Percentiles rank a stretch among this genome's conserved stretches.
Evolutionary conservation across 352 stramenopile genomes (phyloP).

Genomic region (Blastocystis sp.): DNA sequence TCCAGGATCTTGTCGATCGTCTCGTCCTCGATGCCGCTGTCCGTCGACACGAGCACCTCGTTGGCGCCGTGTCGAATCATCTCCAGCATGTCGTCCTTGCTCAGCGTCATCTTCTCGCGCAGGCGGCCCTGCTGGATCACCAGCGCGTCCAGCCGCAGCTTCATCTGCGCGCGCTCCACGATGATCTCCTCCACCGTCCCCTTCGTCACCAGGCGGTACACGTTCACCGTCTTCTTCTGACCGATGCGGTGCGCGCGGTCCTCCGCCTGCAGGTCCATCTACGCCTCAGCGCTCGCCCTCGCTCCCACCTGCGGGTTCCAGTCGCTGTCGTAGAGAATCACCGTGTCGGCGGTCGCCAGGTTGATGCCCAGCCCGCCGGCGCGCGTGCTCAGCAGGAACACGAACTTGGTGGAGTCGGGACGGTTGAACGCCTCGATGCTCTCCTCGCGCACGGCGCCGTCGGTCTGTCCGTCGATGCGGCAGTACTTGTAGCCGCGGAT

Average conservation of each 20-base stretch:
- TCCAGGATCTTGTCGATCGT: conserved; percentile 96
- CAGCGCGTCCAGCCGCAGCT: conserved; percentile 88
- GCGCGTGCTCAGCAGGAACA: conserved; percentile 94
- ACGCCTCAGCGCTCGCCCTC: conserved; percentile 84
- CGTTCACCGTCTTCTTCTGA: conserved; percentile 86
- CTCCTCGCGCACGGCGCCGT: conserved; percentile 87
- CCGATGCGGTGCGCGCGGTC: conserved; percentile 88
- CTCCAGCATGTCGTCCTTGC: conserved; percentile 92
- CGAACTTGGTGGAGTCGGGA: conserved; percentile 84
- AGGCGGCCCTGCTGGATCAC: conserved; percentile 85
- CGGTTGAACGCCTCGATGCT: conserved; percentile 96
- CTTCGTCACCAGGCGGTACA: conserved; percentile 89
- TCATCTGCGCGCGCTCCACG: conserved; percentile 86
- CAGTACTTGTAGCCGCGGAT: conserved; percentile 89
- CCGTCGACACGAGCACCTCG: conserved; percentile 93
- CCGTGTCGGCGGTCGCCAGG: conserved; percentile 85
- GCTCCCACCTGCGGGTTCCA: conserved; percentile 80
- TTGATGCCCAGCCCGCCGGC: conserved; percentile 97
- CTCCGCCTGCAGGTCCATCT: conserved; percentile 81
- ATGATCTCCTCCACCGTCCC: conserved; percentile 92
- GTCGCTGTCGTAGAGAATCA: conserved; percentile 83
- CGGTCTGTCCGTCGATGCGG: conserved; percentile 92
- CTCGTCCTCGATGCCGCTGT: conserved; percentile 92
- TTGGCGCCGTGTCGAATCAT: conserved; percentile 92
- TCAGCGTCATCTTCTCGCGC: conserved; percentile 87